Evolutionary conservation across 306 rosid species (phyloP), one percentile per base, ranked within the genome.

Genomic region (Arachis hypogaea): DNA sequence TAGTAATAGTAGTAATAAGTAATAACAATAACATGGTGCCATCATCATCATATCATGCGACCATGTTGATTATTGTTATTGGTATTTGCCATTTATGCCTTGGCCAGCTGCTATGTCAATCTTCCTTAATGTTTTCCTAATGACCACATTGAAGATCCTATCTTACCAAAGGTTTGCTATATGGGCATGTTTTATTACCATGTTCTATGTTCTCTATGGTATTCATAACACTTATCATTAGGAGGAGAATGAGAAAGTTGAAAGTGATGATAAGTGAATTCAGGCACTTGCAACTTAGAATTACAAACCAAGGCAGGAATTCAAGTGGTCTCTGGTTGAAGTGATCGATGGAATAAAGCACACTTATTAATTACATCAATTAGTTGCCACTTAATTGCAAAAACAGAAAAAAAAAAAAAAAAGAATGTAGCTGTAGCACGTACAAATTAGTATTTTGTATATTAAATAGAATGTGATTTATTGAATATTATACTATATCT

Each of bases 81-180:
- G 98, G 98, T 81, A 81, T 38, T 91, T 93, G 56, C 98, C 97
- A 0, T 81, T 83, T 67, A 93, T 93, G 98, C 98, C 98, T 4
- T 94, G 97, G 98, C 97, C 96, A 33, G 87, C 98, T 5, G 81
- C 91, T 5, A 63, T 88, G 14, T 91, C 98, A 28, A 85, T 94
- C 63, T 88, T 84, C 78, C 96, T 94, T 2, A 94, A 91, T 71
- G 81, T 89, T 36, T 94, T 91, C 73, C 96, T 91, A 57, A 86
- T 91, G 88, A 78, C 91, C 5, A 86, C 88, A 0, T 77, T 94
- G 12, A 88, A 85, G 55, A 18, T 63, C n/a, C 40, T 83, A 14
- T 78, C 98, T 41, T 88, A 88, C 7, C 88, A 86, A 75, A 80
- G 96, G 14, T 89, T 91, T 74, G 96, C 78, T 30, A 50, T 94